Evolutionary conservation across 495 filamentous ascomycete genomes (phyloP), one percentile per base, ranked within the genome.

Genomic region (Jackrogersella multiformis): DNA sequence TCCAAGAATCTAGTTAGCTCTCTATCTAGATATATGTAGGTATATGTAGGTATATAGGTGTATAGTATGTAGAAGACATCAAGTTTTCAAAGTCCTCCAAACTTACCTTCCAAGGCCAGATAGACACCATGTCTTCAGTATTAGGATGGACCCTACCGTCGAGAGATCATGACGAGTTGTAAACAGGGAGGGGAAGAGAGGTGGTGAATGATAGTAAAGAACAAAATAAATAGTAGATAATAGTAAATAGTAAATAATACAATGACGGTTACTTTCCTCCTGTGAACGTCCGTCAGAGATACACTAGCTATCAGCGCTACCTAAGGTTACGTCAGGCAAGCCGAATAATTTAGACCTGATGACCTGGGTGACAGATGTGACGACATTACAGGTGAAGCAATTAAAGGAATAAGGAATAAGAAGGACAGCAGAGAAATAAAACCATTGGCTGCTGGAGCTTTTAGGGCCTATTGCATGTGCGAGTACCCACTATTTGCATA

Each of bases 91-190:
- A 6, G 38, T 18, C 20, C 16, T 42, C 16, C 7, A 0, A 1
- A 68, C 78, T 75, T 77, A 91, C 89, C 80, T 85, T 89, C 83
- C 87, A 92, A 64, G 87, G 92, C 92, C 92, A 96, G 35, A 95
- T 83, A 26, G 87, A 91, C 66, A 94, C 90, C 92, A 94, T 95
- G 49, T 68, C 76, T 54, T 59, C 44, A 66, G 61, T 55, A 73
- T 48, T 61, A 64, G 24, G 15, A 24, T 39, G 21, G 18, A 56
- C 56, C 55, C 26, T 64, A 60, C 28, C 44, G 53, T 65, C 44
- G 56, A 36, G 54, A 52, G 61, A 68, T 34, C 73, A 75, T 75
- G 59, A 58, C 61, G 44, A 38, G 56, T 39, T 20, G 21, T 26
- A 8, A 7, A 32, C n/a, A 28, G 28, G 21, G 16, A 55, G 35